Evolutionary conservation across 805 yeast genomes (phyloP).

Genomic region (Lipomyces starkeyi): DNA sequence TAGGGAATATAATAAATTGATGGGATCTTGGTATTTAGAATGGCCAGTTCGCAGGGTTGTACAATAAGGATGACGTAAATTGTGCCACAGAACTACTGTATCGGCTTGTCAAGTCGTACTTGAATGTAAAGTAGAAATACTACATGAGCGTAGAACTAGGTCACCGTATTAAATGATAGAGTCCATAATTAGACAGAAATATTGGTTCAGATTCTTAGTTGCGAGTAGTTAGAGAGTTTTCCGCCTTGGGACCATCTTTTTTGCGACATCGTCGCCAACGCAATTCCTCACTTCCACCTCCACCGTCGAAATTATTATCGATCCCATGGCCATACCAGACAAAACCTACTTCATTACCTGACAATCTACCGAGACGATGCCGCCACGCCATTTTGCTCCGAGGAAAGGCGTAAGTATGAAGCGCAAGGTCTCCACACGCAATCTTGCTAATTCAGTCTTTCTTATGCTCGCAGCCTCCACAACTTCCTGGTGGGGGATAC

Average conservation of each 20-base stretch:
- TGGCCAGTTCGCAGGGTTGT: neutral
- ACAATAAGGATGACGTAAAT: neutral
- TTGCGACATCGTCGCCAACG: too few species aligned
- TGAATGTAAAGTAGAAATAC: neutral
- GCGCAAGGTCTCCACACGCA: neutral
- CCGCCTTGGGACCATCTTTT: too few species aligned
- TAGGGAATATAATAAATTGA: neutral
- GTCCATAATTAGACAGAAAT: too few species aligned
- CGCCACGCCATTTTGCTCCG: slow-evolving; percentile 29
- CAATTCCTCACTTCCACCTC: too few species aligned
- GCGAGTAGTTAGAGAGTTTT: too few species aligned
- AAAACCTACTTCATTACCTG: neutral
- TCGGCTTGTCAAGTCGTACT: neutral
- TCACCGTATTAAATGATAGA: too few species aligned
- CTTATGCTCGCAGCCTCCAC: slow-evolving; percentile 1
- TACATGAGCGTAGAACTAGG: neutral
- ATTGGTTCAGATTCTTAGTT: too few species aligned
- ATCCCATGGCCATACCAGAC: slow-evolving; percentile 4
- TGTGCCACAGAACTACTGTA: neutral
- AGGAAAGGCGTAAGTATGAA: slow-evolving; percentile 16
- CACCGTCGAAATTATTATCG: neutral
- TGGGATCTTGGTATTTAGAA: neutral
- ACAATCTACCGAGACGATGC: slow-evolving; percentile 10
- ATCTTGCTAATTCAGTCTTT: neutral
- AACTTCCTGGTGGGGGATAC: neutral